These are phyloP conservation scores for Sarocladium strictum DNA, from an alignment of 2,329 filamentous ascomycete genomes.

Conservation along the genomic window DNA sequence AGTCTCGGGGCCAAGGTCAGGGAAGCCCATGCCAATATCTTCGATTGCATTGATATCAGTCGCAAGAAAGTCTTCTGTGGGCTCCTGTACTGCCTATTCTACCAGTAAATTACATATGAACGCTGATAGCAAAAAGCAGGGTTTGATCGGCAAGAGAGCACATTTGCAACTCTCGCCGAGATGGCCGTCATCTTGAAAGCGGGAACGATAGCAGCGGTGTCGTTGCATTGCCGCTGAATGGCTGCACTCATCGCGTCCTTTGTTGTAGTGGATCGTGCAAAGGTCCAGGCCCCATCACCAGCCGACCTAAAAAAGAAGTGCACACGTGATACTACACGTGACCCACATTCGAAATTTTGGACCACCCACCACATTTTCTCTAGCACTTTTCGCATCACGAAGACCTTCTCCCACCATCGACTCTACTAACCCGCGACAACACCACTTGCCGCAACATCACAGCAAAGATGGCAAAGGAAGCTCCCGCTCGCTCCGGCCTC, in stretches of 20 bases:
- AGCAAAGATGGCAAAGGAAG: conserved; percentile 53
- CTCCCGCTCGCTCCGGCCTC: conserved; percentile 51
- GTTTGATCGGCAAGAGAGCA: no score
- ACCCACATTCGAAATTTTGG: conserved; percentile 8
- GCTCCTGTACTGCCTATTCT: no score
- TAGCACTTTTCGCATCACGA: conserved; percentile 11
- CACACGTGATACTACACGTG: conserved; percentile 1
- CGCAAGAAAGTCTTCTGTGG: no score
- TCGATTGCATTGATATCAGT: no score
- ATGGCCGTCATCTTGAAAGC: no score
- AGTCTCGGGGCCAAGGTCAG: no score
- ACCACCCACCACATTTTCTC: conserved; percentile 10
- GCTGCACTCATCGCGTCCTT: no score
- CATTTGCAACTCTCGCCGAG: background rate
- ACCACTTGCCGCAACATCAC: conserved; percentile 20
- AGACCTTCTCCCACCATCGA: conserved; percentile 19
- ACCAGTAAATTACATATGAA: no score
- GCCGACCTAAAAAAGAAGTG: background rate
- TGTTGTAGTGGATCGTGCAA: background rate
- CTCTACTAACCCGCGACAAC: conserved; percentile 26
- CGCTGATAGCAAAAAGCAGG: no score
- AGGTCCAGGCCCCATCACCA: background rate
- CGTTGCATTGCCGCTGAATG: no score
- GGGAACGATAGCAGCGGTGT: no score
- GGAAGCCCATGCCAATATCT: no score